phyloP scores from a whole-genome alignment of 225 moss, liverwort and hornwort species.

The Takakia lepidozioides region DNA sequence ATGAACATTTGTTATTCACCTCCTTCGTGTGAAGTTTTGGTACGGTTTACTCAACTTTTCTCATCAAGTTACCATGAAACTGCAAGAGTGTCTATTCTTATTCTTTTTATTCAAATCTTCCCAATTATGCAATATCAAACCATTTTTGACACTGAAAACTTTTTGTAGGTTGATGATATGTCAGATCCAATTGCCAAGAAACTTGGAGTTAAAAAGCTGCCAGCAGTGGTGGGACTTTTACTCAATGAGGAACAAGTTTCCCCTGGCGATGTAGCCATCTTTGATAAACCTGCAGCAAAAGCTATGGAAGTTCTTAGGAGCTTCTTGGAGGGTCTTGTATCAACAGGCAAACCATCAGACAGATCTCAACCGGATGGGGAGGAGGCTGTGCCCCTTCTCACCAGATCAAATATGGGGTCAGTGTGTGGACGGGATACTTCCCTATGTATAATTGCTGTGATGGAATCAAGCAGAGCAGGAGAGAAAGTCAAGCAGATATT shows the following conservation, averaged over 20 bases:
- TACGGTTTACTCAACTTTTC: too few species aligned
- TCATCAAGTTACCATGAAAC: too few species aligned
- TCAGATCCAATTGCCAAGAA: conserved; percentile 47
- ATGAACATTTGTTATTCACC: too few species aligned
- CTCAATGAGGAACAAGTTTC: conserved; percentile 56
- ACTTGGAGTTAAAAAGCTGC: conserved; percentile 40
- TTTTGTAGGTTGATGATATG: conserved; percentile 24
- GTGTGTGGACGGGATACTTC: conserved; percentile 60
- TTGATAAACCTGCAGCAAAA: conserved; percentile 33
- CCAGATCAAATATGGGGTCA: conserved; percentile 47
- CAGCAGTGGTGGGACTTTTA: conserved; percentile 60
- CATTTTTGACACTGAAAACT: too few species aligned
- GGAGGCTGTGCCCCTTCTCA: conserved; percentile 39
- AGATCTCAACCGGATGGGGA: conserved; percentile 16
- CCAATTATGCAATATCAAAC: too few species aligned
- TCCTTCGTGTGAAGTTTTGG: too few species aligned
- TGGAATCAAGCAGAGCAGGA: conserved; percentile 39
- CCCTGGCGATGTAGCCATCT: conserved; percentile 22
- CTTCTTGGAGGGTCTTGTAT: conserved; percentile 62
- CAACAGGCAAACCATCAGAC: conserved; percentile 40
- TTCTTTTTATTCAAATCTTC: too few species aligned
- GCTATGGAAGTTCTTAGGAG: conserved; percentile 42
- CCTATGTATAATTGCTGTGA: conserved; percentile 68
- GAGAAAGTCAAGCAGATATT: conserved; percentile 61
- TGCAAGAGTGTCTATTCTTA: too few species aligned